These are phyloP conservation scores for Monosporascus sp. DNA, from an alignment of 2,329 filamentous ascomycete species.

Conservation along the genomic window DNA sequence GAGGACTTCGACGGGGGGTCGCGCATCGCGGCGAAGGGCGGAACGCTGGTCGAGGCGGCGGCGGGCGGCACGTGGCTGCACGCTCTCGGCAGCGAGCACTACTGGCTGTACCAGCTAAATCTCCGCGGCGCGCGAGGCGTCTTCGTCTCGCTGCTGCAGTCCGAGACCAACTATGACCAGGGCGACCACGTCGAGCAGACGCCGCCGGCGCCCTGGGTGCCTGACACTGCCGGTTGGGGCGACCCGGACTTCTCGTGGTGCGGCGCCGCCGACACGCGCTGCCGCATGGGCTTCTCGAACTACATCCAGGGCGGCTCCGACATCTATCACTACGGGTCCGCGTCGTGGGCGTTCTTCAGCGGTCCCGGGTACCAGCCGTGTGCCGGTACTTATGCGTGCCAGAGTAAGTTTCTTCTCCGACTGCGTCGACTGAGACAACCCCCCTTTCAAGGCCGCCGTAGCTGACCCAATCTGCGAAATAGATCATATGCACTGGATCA, in stretches of 20 bases:
- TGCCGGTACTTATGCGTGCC: constrained; percentile 27
- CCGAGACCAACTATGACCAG: constrained; percentile 49
- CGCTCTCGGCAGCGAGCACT: constrained; percentile 51
- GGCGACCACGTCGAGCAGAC: constrained; percentile 32
- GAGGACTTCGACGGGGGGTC: constrained; percentile 43
- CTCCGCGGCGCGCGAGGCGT: constrained; percentile 45
- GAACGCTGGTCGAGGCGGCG: constrained; percentile 39
- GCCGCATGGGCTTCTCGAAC: constrained; percentile 39
- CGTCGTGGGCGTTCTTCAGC: constrained; percentile 39
- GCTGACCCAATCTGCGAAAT: constrained; percentile 6
- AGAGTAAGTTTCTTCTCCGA: constrained; percentile 19
- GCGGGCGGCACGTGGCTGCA: constrained; percentile 47
- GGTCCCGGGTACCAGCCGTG: constrained; percentile 33
- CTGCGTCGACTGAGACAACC: no score
- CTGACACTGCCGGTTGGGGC: constrained; percentile 31
- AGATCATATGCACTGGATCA: constrained; percentile 37
- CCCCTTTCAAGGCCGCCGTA: no score
- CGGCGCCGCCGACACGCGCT: constrained; percentile 28
- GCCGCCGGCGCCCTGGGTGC: constrained; percentile 34
- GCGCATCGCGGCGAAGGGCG: constrained; percentile 45
- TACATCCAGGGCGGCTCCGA: constrained; percentile 37
- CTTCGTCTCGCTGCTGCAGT: constrained; percentile 45
- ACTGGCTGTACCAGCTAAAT: constrained; percentile 55
- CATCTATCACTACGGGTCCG: constrained; percentile 38
- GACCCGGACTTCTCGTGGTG: constrained; percentile 41